Evolutionary conservation across 2,329 filamentous ascomycete genomes (phyloP), one percentile per base, ranked within the genome.

Genomic region (Colletotrichum lupini): DNA sequence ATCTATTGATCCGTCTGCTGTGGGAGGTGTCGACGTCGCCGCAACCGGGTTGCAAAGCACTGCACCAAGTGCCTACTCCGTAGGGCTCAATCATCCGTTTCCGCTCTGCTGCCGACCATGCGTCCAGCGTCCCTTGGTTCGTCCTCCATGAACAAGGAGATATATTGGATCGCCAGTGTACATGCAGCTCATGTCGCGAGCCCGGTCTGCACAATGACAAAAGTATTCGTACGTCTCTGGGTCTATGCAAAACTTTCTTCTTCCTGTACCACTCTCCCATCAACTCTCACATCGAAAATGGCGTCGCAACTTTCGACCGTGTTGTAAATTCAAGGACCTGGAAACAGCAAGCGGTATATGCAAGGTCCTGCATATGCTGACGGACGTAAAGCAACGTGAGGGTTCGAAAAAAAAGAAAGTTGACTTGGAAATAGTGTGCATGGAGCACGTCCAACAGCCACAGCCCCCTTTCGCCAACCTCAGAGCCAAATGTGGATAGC

Each of bases 31-130:
- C 42, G 22, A 64, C 60, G 56, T 57, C 42, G 68, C 68, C 68
- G 68, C 30, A 71, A 71, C 62, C 68, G 67, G 68, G 30, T 57
- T 56, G 63, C 56, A 60, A 52, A 24, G 37, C 68, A 35, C 55
- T 11, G 19, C 42, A 49, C 42, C 42, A n/a, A 22, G 7, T 46
- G 16, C 42, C 42, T 8, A 49, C 42, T 22, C 42, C 30, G 16
- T 32, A 59, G 11, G 30, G n/a, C 67, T 26, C 32, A 59, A 49
- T 28, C n/a, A 35, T 59, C 69, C 69, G 58, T 68, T 72, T 68
- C 46, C 69, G 53, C 65, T 30, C 62, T 53, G 42, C 26, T 68
- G n/a, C 53, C 42, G 28, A 6, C 52, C n/a, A 16, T 56, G n/a
- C 24, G 24, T 37, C 30, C 22, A 37, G 8, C 24, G 14, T 24